Evolutionary conservation across 345 rosid genomes (phyloP).

Genomic region (Dipteronia sinensis): DNA sequence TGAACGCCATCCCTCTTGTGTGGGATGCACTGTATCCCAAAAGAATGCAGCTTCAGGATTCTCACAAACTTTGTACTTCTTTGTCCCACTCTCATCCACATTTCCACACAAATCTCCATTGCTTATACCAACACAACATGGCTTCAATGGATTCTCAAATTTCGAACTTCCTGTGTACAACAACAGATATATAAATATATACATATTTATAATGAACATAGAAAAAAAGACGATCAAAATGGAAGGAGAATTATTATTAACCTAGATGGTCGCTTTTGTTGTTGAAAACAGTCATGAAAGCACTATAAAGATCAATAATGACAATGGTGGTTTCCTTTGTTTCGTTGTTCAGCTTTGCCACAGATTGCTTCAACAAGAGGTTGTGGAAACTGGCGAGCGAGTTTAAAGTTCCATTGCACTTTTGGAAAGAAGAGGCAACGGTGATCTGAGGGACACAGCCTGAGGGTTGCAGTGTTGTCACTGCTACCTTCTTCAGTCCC

Average conservation of each 20-base stretch:
- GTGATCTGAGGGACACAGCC: slow-evolving; percentile 76
- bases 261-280: slow-evolving; percentile 33
- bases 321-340: slow-evolving; percentile 36
- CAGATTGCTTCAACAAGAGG: slow-evolving; percentile 45
- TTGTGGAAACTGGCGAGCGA: slow-evolving; percentile 51
- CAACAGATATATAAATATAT: neutral
- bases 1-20: slow-evolving; percentile 61
- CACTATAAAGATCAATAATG: slow-evolving; percentile 54
- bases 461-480: slow-evolving; percentile 56
- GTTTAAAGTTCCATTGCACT: slow-evolving; percentile 49
- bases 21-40: slow-evolving; percentile 65
- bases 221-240: neutral
- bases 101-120: slow-evolving; percentile 37
- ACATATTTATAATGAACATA: neutral
- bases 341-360: slow-evolving; percentile 43
- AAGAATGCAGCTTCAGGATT: slow-evolving; percentile 56
- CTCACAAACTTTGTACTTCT: slow-evolving; percentile 46
- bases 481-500: slow-evolving; percentile 62
- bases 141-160: slow-evolving; percentile 53
- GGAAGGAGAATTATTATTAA: neutral
- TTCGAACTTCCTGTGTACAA: slow-evolving; percentile 28
- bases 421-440: slow-evolving; percentile 28
- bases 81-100: slow-evolving; percentile 40
- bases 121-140: slow-evolving; percentile 54
- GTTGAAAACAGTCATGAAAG: slow-evolving; percentile 52